Evolutionary conservation across 768 basidiomycete species (phyloP), one percentile per base, ranked within the genome.

Genomic region (Tulasnella sp.): DNA sequence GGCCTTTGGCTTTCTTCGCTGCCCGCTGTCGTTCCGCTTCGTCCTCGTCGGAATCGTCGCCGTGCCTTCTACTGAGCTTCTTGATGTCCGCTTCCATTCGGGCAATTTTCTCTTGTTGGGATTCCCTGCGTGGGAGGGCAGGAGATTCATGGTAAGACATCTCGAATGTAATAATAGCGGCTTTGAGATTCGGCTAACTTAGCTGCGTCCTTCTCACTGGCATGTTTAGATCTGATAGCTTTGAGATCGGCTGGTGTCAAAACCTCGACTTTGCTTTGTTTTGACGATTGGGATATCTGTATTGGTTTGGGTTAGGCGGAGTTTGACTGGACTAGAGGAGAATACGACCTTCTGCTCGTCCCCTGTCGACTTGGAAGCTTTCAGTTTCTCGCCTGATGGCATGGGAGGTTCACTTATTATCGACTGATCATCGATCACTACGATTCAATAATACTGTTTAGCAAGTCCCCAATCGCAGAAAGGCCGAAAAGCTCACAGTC

Each of bases 31-130:
- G 85, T 30, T 85, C 86, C 65, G 86, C 86, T 44, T 79, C 83
- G 24, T 76, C 77, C 13, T 75, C 74, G 32, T 64, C 61, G 7
- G 61, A 64, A 4, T 62, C 63, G 1, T 76, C 80, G 26, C 76
- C 78, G 8, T 78, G 79, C 44, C 76, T 78, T 62, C 83, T 81
- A 27, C 81, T 76, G 5, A 95, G 80, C 63, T 80, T 85, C 24
- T 88, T 84, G 58, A 97, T 86, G 47, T 91, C 87, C 5, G 81
- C 82, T 70, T 97, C 90, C 83, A 97, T 88, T 66, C 80, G 84
- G 65, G 83, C 84, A 52, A 96, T 88, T 69, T 92, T 84, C 5
- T 81, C 75, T 67, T 84, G 80, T 21, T 87, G 85, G 10, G 78
- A 71, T 32, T 77, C 76, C 54, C 86, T 91, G 60, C 3, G 48